Evolutionary conservation across 768 basidiomycete species (phyloP).

Genomic region (Boletus patriciae): DNA sequence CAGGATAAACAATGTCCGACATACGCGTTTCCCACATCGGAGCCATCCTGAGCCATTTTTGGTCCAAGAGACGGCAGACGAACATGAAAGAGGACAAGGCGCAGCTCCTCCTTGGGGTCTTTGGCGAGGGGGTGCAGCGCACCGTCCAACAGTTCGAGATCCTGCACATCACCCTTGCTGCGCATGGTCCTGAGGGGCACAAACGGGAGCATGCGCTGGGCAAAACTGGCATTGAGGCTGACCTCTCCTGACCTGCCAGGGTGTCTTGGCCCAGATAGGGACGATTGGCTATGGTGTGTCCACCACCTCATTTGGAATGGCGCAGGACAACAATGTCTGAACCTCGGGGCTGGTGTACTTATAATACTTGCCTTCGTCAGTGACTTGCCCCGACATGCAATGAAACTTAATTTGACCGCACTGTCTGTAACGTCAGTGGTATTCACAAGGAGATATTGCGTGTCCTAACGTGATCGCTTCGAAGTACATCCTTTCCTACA

Average conservation of each 20-base stretch:
- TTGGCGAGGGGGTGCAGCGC: no score
- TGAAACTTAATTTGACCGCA: no score
- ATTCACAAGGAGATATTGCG: neutral
- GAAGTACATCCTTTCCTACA: conserved; percentile 33
- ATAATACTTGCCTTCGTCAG: no score
- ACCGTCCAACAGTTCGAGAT: conserved; percentile 35
- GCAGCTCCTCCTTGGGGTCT: no score
- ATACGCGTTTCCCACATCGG: conserved; percentile 39
- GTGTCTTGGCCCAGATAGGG: conserved; percentile 43
- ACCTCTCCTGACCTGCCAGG: conserved; percentile 44
- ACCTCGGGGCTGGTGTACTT: no score
- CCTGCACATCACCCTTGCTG: conserved; percentile 7
- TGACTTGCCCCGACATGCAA: no score
- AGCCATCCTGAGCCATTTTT: conserved; percentile 9
- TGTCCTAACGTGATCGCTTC: neutral
- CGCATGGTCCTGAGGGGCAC: conserved; percentile 39
- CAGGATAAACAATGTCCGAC: neutral
- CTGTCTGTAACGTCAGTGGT: conserved; percentile 34
- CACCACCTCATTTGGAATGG: no score
- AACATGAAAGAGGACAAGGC: no score
- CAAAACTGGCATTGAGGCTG: conserved; percentile 47
- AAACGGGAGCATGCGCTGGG: conserved; percentile 44
- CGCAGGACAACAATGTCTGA: no score
- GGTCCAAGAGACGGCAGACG: conserved; percentile 14
- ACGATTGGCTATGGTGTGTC: no score